Evolutionary conservation across 2,329 filamentous ascomycete genomes (phyloP), one percentile per base, ranked within the genome.

Genomic region (Gliomastix tumulicola): DNA sequence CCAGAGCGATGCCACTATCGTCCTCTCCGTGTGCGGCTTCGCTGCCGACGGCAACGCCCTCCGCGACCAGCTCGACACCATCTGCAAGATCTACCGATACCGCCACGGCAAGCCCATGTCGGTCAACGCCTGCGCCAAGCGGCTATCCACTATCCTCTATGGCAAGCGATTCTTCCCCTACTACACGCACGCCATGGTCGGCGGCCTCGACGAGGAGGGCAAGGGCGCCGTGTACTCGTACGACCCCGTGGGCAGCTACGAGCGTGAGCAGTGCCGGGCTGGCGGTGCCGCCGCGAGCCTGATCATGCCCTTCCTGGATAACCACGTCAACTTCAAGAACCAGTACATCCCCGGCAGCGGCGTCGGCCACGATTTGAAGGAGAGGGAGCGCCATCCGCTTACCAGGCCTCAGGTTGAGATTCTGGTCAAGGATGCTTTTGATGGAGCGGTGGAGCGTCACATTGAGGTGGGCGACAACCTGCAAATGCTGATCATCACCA

Each of bases 261-360:
- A 98, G 73, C 74, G 92, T 47, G 92, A 98, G 68, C 87, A 94
- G 68, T 96, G 89, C 68, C 81, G 90, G 47, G 89, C 92, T 23
- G 92, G 87, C 30, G 92, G 92, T 51, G 89, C 92, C 12, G 89
- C 89, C 16, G 84, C 88, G 37, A 92, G 86, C 54, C 68, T 98
- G 62, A 98, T 98, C 65, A 98, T 96, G 86, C 92, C 92, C 2
- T 98, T 98, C 74, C 68, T 98, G 55, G 92, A 98, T 64, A 98
- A 98, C 63, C 94, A 98, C 67, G 92, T 98, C 70, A 97, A 97
- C 69, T 90, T 90, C 74, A 98, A 96, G 77, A 98, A 98, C 62
- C 90, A 96, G 70, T 94, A 95, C 59, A 74, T 92, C 38, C 88
- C 90, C 10, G 86, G 83, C 32, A 90, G 85, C 51, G 88, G 88